These are phyloP conservation scores for Inga laurina DNA, from an alignment of 306 rosid species.

Conservation along the genomic window DNA sequence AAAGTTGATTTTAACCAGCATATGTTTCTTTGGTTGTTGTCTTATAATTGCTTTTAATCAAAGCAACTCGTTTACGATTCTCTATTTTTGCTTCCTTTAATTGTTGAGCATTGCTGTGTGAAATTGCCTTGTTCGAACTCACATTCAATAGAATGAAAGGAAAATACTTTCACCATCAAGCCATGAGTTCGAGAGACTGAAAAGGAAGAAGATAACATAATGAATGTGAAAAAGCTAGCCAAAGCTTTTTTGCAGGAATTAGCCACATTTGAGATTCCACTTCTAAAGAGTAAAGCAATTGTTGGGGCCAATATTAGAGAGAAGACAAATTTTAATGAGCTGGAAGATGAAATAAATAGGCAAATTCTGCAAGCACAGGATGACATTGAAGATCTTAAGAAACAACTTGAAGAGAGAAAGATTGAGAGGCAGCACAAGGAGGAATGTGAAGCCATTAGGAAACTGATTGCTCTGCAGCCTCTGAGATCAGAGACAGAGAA, in stretches of 20 bases:
- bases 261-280: neutral
- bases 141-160: too few relatives aligned
- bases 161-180: too few relatives aligned
- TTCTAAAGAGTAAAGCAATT: neutral
- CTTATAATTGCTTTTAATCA: too few relatives aligned
- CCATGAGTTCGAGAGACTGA: conserved; percentile 45
- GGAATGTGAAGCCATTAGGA: conserved; percentile 85
- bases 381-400: conserved; percentile 77
- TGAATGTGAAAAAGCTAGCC: conserved; percentile 75
- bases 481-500: conserved; percentile 63
- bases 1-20: too few relatives aligned
- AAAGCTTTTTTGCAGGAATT: conserved; percentile 48
- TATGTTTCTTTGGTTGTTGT: too few relatives aligned
- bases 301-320: conserved; percentile 45
- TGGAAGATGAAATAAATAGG: conserved; percentile 71
- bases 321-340: conserved; percentile 82
- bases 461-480: conserved; percentile 65
- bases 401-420: conserved; percentile 45
- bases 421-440: conserved; percentile 6
- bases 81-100: too few relatives aligned
- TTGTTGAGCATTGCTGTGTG: too few relatives aligned
- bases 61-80: too few relatives aligned
- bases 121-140: too few relatives aligned
- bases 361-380: conserved; percentile 72
- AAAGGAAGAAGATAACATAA: conserved; percentile 55